Evolutionary conservation across 495 filamentous ascomycete genomes (phyloP), one percentile per base, ranked within the genome.

Genomic region (Penicillium angulare): DNA sequence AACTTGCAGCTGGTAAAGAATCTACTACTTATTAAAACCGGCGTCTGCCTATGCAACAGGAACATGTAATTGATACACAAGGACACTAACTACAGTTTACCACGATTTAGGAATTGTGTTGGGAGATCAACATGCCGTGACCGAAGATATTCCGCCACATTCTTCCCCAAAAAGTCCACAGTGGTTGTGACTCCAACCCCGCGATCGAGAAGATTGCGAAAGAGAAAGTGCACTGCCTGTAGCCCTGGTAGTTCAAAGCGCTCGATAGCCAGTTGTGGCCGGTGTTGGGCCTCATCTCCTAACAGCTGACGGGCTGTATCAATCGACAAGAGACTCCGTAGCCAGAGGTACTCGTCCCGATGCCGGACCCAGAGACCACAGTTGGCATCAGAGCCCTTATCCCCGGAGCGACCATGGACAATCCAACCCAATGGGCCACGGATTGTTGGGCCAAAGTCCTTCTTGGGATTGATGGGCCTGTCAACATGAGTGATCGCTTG

Each of bases 81-180:
- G n/a, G n/a, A n/a, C n/a, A n/a, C n/a, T n/a, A n/a, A n/a, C 46
- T 64, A 73, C 34, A 73, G 32, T 52, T 62, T 73, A 7, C 70
- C 68, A 46, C 68, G 52, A 32, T 64, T 65, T 41, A 74, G 53
- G 41, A 74, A 73, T 47, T 55, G 56, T 4, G 63, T 59, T 1
- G 79, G 81, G 9, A 83, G 50, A 61, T 77, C 75, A 15, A 81
- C 78, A 55, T 72, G 61, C 31, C 64, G 65, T 29, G 68, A 64
- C 29, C 80, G 63, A 45, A 84, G 43, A 51, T 65, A 82, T 59
- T 83, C 79, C 23, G 75, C 79, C 17, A 81, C 73, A 47, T 81
- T 80, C 63, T 84, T 83, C 1, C 77, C 79, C 47, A 84, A 55
- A 36, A 78, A 73, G 47, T 83, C 79, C 26, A 77, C 67, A 1